Conservation (phyloP, 805 yeast genomes). For the Pichia exigua region DNA sequence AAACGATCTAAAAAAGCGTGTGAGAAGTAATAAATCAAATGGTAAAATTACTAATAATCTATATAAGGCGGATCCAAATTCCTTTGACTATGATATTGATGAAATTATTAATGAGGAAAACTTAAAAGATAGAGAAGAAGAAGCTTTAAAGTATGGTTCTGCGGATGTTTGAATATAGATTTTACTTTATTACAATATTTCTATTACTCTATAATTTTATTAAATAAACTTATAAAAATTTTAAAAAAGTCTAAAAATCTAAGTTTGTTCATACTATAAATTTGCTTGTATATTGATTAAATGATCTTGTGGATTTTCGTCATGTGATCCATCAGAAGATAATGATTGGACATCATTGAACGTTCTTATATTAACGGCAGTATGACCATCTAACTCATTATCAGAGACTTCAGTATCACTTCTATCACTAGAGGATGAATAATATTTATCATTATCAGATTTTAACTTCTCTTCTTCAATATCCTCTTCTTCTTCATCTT, state of each 20-base stretch:
- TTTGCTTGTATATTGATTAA: constrained; percentile 7
- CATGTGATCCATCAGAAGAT: neutral
- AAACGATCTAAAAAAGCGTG: constrained; percentile 15
- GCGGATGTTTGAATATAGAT: neutral
- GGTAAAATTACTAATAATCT: neutral
- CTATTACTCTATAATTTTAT: neutral
- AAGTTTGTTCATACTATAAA: neutral
- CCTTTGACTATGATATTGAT: constrained; percentile 40
- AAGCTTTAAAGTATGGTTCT: neutral
- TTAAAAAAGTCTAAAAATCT: neutral
- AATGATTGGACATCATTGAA: neutral
- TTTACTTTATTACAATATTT: neutral
- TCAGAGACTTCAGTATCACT: neutral
- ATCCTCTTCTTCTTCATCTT: constrained; percentile 8
- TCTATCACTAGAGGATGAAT: neutral
- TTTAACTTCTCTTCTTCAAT: constrained; percentile 1
- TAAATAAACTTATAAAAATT: neutral
- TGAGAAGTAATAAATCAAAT: neutral
- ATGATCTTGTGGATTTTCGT: constrained; percentile 1
- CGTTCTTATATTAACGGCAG: neutral
- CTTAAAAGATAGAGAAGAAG: constrained; percentile 13
- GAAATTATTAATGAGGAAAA: constrained; percentile 35
- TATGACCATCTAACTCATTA: neutral
- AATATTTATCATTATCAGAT: neutral
- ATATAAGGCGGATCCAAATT: constrained; percentile 32